Evolutionary conservation across 2,329 filamentous ascomycete genomes (phyloP).

Genomic region (Plenodomus tracheiphilus): DNA sequence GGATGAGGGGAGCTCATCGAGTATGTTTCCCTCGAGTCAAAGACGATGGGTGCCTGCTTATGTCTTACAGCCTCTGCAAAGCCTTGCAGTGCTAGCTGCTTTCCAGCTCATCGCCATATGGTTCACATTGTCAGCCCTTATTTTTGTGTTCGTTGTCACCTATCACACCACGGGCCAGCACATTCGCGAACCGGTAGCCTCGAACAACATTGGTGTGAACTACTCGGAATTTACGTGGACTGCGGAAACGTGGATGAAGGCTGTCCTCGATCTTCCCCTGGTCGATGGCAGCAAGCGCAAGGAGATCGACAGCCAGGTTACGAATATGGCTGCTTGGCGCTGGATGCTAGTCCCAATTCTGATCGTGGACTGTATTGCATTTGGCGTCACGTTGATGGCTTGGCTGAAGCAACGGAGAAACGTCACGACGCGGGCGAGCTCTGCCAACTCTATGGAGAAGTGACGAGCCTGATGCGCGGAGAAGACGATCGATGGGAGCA

Average conservation of each 20-base stretch:
- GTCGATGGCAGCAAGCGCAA: constrained; percentile 14
- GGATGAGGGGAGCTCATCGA: constrained; percentile 14
- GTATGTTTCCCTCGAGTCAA: constrained; percentile 7
- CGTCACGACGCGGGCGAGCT: constrained; percentile 6
- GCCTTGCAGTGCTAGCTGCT: constrained; percentile 41
- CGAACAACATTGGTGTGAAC: constrained; percentile 17
- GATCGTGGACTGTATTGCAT: constrained; percentile 23
- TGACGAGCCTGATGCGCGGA: neutral
- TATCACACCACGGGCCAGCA: constrained; percentile 31
- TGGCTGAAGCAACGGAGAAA: constrained; percentile 26
- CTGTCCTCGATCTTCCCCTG: constrained; percentile 33
- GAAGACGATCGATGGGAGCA: neutral
- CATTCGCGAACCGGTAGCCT: constrained; percentile 25
- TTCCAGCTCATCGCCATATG: constrained; percentile 33
- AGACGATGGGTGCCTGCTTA: neutral
- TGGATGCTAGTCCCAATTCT: constrained; percentile 40
- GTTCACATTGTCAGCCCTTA: constrained; percentile 35
- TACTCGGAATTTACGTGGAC: constrained; percentile 37
- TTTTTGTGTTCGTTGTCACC: constrained; percentile 37
- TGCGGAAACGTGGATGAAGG: constrained; percentile 39
- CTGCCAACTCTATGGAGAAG: constrained; percentile 17
- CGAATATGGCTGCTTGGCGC: constrained; percentile 37
- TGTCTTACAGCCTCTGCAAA: constrained; percentile 24
- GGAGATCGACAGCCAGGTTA: constrained; percentile 25
- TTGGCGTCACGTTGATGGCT: constrained; percentile 19